Evolutionary conservation across 176 grass and related monocot genomes (phyloP), one percentile per base, ranked within the genome.

Genomic region (Eragrostis nindensis): DNA sequence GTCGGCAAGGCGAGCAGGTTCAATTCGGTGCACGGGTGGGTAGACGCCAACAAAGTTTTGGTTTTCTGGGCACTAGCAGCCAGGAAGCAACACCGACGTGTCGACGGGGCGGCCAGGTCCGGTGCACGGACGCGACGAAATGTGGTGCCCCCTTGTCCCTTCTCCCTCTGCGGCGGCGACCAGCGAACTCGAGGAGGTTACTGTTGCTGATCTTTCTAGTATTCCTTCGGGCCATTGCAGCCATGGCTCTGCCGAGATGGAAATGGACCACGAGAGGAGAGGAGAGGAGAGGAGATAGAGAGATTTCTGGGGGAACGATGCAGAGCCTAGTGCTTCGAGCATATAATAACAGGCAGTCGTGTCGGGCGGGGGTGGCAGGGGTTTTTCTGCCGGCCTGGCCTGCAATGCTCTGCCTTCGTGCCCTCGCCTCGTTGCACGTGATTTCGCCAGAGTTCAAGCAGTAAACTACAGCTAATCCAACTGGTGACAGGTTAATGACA

Each of bases 301-400:
- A n/a, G 7, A 39, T n/a, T 39, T 13, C 17, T 39, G 30, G 4
- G 70, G 43, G 21, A 55, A 43, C 22, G 54, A 54, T 4, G 64
- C 70, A 55, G 70, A 24, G 25, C 64, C 21, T 7, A 48, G 43
- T 70, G 55, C 36, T 66, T 81, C 27, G 82, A 71, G 65, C 64
- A 71, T 2, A 29, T 38, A 85, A 29, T 38, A 85, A 70, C 82
- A 77, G 87, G 76, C 32, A 4, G 82, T 76, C 87, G 82, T 85
- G 87, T 76, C 77, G 68, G 40, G 21, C 42, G 75, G 75, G 41
- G 47, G 26, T 29, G 57, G 52, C 74, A 54, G 44, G 24, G 74
- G 21, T 46, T 75, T 73, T 71, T 19, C 7, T 77, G 59, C 40
- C 55, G 7, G 49, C 54, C 40, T 27, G 43, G 11, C 61, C 14